phyloP scores from a whole-genome alignment of 495 filamentous ascomycete genomes.

The Pseudoneurospora amorphoporcata region DNA sequence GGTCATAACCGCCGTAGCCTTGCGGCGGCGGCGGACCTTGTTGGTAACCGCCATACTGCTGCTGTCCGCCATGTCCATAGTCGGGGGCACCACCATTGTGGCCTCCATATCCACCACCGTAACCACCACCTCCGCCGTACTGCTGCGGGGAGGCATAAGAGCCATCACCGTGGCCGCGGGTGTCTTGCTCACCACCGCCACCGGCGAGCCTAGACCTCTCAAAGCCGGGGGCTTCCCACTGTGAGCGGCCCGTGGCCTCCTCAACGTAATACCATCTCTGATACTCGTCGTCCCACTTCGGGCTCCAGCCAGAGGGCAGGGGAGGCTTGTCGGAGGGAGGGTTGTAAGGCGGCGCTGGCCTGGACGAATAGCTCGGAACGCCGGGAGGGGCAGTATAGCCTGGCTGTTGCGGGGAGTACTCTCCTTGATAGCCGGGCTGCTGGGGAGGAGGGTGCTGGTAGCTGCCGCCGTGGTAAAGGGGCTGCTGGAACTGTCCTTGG shows the following conservation, averaged over 20 bases:
- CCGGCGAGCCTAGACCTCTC: constrained; percentile 2
- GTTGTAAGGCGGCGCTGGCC: constrained; percentile 30
- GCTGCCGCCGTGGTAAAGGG: constrained; percentile 21
- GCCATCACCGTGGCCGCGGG: constrained; percentile 4
- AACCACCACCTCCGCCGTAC: constrained; percentile 1
- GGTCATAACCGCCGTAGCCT: constrained; percentile 21
- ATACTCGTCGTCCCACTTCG: constrained; percentile 46
- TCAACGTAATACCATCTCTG: constrained; percentile 54
- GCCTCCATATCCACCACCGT: neutral
- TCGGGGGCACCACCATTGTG: constrained; percentile 1
- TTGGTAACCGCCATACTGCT: constrained; percentile 9
- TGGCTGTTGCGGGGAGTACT: constrained; percentile 1
- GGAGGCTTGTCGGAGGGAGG: constrained; percentile 40
- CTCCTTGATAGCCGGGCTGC: constrained; percentile 1
- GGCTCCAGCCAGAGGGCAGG: constrained; percentile 48
- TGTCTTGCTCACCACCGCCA: neutral
- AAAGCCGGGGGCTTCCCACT: constrained; percentile 47
- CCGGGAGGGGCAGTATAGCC: constrained; percentile 11
- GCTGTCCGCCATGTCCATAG: constrained; percentile 6
- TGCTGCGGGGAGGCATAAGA: neutral
- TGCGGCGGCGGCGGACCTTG: constrained; percentile 16
- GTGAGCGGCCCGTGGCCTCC: constrained; percentile 45
- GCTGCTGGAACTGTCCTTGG: constrained; percentile 11
- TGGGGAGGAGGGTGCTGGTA: constrained; percentile 9
- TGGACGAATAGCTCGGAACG: constrained; percentile 1